A percentile compares a stretch with the other conserved stretches of the same genome.
phyloP scores from a whole-genome alignment of 2,329 filamentous ascomycete genomes.

The Cladosporium sp. region DNA sequence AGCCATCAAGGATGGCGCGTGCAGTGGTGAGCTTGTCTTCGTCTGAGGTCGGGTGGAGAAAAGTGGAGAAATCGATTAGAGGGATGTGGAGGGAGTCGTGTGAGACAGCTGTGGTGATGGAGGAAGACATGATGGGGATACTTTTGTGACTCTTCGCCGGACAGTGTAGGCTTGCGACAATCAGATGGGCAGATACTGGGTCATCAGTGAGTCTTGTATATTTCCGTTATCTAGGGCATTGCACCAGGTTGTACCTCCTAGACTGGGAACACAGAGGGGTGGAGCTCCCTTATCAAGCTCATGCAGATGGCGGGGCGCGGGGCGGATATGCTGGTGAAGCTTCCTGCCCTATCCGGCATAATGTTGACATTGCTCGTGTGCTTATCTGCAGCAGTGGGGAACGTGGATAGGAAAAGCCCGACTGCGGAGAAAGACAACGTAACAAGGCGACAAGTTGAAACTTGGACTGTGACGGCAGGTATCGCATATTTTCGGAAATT shows the following conservation, averaged over 20 bases:
- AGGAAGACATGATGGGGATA: not conserved
- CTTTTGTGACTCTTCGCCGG: not conserved
- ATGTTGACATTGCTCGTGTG: conserved; percentile 2
- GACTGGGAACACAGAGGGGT: not conserved
- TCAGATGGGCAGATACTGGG: not conserved
- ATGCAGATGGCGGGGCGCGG: not conserved
- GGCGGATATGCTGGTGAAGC: not conserved
- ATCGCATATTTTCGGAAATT: too few species aligned
- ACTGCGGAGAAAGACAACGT: not conserved
- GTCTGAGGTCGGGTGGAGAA: conserved; percentile 44
- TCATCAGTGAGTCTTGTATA: not conserved
- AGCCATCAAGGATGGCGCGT: conserved; percentile 68
- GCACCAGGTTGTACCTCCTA: too few species aligned
- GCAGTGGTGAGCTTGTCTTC: conserved; percentile 46
- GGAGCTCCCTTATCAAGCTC: not conserved
- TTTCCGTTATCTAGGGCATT: not conserved
- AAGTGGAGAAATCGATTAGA: conserved; percentile 70
- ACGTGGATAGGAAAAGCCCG: not conserved
- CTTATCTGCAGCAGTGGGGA: not conserved
- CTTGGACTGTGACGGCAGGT: too few species aligned
- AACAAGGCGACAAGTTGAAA: not conserved
- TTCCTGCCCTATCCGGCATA: conserved; percentile 4
- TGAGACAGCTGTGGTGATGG: not conserved
- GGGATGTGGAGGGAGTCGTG: conserved; percentile 22
- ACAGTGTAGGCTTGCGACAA: not conserved